Evolutionary conservation across 495 filamentous ascomycete genomes (phyloP).

Genomic region (Neurospora terricola): DNA sequence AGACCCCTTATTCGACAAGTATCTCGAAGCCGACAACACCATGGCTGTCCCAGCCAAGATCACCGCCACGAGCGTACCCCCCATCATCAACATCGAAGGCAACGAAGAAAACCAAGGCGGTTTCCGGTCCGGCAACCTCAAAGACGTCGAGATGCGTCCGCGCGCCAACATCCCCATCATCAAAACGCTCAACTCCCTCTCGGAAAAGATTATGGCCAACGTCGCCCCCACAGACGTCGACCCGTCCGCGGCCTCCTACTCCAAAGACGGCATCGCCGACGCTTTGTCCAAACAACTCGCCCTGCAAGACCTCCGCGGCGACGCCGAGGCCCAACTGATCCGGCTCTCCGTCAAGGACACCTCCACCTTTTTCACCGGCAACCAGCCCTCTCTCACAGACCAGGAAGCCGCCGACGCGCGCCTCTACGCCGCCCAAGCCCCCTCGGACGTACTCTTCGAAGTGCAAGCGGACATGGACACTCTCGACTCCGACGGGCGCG

Average conservation of each 20-base stretch:
- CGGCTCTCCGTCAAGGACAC: constrained; percentile 83
- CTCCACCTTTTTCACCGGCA: constrained; percentile 59
- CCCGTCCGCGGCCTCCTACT: constrained; percentile 22
- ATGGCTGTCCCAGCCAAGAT: constrained; percentile 37
- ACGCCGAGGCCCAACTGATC: constrained; percentile 61
- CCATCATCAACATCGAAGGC: constrained; percentile 83
- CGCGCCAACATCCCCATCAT: constrained; percentile 51
- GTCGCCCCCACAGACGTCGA: constrained; percentile 68
- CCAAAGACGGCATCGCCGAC: constrained; percentile 57
- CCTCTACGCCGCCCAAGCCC: constrained; percentile 55
- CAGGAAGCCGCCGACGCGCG: constrained; percentile 42
- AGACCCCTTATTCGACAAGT: constrained; percentile 74
- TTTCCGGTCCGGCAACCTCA: constrained; percentile 62
- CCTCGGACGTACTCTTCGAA: constrained; percentile 51
- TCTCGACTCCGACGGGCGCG: constrained; percentile 34
- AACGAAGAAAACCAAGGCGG: constrained; percentile 81
- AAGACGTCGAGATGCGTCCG: constrained; percentile 81
- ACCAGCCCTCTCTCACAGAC: constrained; percentile 35
- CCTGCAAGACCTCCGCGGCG: constrained; percentile 73
- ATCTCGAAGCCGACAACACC: constrained; percentile 61
- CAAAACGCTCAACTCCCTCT: constrained; percentile 73
- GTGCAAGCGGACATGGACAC: constrained; percentile 52
- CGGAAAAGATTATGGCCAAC: constrained; percentile 81
- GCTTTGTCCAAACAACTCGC: constrained; percentile 62
- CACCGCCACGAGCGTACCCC: constrained; percentile 56